Percentiles rank a stretch among this genome's conserved stretches.
phyloP scores from a whole-genome alignment of 163 green algal genomes.

The Scenedesmus sp. region DNA sequence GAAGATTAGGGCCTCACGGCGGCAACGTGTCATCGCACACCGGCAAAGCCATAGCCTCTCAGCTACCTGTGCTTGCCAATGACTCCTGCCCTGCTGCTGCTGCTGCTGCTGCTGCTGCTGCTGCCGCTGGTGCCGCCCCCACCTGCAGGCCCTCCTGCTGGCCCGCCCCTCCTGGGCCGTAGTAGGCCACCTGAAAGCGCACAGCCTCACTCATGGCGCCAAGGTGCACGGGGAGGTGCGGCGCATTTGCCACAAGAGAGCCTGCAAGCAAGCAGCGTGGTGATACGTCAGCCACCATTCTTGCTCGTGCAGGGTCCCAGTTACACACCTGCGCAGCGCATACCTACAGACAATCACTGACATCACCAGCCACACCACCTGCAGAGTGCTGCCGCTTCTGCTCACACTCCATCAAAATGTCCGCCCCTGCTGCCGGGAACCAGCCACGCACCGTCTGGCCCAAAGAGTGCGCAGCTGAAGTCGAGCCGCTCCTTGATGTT shows the following conservation, averaged over 20 bases:
- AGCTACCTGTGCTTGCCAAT: neutral
- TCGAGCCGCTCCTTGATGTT: constrained; percentile 99
- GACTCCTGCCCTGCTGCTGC: neutral
- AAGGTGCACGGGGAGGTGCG: constrained; percentile 98
- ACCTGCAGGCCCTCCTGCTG: constrained; percentile 69
- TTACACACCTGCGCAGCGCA: too few relatives aligned
- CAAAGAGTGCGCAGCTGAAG: constrained; percentile 98
- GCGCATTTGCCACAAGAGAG: constrained; percentile 96
- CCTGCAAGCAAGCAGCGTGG: neutral
- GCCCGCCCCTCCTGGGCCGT: constrained; percentile 68
- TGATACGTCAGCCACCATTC: too few relatives aligned
- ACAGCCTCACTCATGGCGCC: constrained; percentile 97
- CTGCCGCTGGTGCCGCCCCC: neutral
- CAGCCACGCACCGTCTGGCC: constrained; percentile 70
- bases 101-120: neutral
- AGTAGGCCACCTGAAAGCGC: constrained; percentile 86
- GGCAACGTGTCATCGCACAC: too few relatives aligned
- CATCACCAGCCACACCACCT: too few relatives aligned
- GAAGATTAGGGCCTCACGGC: too few relatives aligned
- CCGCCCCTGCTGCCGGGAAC: neutral
- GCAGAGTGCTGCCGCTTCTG: too few relatives aligned
- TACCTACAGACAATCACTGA: too few relatives aligned
- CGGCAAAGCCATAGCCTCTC: neutral
- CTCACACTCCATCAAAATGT: too few relatives aligned
- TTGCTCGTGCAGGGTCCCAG: too few relatives aligned